These are phyloP conservation scores for Oryza meridionalis DNA, from an alignment of 176 grass and related monocot genomes.

Conservation along the genomic window DNA sequence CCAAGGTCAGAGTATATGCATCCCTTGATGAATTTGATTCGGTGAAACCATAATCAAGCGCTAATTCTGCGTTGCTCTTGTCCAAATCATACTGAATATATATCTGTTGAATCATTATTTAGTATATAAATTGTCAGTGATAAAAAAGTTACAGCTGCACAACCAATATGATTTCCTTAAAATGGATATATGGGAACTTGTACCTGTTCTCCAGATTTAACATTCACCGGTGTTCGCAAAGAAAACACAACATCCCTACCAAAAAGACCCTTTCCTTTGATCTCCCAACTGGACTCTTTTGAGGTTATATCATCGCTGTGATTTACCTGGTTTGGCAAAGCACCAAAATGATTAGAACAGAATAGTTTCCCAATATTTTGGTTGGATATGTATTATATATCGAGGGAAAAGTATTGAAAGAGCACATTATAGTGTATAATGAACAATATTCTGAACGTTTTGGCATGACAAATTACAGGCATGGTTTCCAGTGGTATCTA, in stretches of 20 bases:
- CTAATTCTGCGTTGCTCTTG: constrained; percentile 94
- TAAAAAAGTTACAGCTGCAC: not conserved
- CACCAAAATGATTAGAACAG: constrained; percentile 25
- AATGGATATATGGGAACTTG: constrained; percentile 10
- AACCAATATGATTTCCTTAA: constrained; percentile 5
- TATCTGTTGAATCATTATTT: constrained; percentile 55
- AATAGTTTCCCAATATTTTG: constrained; percentile 8
- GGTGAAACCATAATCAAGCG: constrained; percentile 81
- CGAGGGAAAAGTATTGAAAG: not conserved
- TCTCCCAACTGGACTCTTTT: constrained; percentile 82
- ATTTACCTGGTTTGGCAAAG: constrained; percentile 72
- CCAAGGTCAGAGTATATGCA: constrained; percentile 79
- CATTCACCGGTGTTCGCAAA: constrained; percentile 58
- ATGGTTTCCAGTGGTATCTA: not conserved
- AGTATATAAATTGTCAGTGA: not conserved
- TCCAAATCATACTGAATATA: constrained; percentile 80
- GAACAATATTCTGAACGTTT: constrained; percentile 9
- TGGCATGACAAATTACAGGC: constrained; percentile 12
- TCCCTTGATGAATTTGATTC: constrained; percentile 74
- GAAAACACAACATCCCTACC: constrained; percentile 75
- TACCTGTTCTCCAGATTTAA: constrained; percentile 89
- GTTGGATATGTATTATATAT: constrained; percentile 3
- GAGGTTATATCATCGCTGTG: constrained; percentile 62
- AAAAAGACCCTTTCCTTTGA: constrained; percentile 90
- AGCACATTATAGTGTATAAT: not conserved